Evolutionary conservation across 441 rosid genomes (phyloP), one percentile per base, ranked within the genome.

Genomic region (Capsella rubella): DNA sequence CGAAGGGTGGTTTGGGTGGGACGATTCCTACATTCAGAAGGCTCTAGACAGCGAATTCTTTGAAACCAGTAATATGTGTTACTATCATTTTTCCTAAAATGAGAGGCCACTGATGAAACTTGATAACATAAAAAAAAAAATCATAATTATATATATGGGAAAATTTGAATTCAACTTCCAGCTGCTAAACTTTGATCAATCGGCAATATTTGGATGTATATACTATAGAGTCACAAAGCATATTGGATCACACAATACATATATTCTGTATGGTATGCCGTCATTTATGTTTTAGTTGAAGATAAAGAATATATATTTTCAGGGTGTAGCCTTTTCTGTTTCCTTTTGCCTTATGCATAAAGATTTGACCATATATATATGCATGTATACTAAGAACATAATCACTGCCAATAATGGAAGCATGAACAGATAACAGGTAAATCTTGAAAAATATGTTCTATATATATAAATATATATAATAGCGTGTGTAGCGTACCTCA

Each of bases 1-100:
- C 91, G 3, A 90, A 89, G 86, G 85, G 93, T 73, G 88, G 93
- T 71, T 79, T 83, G 79, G 85, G 89, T 71, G 82, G 61, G 80
- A 82, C 81, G 14, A 67, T 78, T 67, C 83, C 86, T 72, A 73
- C 89, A 50, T 82, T 88, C 81, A 85, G 85, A 86, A 79, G 82
- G 82, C 80, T 79, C 79, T 87, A 80, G 75, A 64, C 78, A 79
- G 50, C 8, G 18, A 46, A 73, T 67, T 79, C 64, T 71, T 60
- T 25, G 47, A 72, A 63, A 63, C 43, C 73, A 81, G 68, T 31
- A 72, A 79, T 72, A 82, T 66, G 79, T 58, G 71, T 64, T 34
- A 64, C 71, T 43, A 5, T 71, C 40, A 67, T 55, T 73, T 75
- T 81, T 76, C 71, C 50, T 47, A 64, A 37, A 65, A 61, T 40